Evolutionary conservation across 257 asterid species (phyloP).

Genomic region (Cynanchum wilfordii): DNA sequence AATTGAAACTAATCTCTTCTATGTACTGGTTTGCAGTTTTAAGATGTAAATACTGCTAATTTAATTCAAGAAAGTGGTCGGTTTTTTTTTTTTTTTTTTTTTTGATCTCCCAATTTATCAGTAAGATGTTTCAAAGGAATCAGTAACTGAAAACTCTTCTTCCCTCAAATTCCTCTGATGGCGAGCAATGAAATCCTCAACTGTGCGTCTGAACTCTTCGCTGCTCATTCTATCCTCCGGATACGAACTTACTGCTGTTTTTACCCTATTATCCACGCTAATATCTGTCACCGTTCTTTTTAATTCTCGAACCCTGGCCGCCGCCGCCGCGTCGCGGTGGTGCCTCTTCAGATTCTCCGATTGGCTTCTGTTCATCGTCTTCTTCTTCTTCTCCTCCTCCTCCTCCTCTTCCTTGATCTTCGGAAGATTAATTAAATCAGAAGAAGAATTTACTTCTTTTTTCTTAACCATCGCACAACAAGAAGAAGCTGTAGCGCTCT

Average conservation of each 20-base stretch:
- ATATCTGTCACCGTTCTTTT: constrained; percentile 50
- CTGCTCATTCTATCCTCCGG: constrained; percentile 59
- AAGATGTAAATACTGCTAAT: background rate
- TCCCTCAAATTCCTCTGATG: constrained; percentile 75
- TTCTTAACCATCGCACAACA: background rate
- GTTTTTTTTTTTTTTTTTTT: no score
- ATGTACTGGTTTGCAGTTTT: background rate
- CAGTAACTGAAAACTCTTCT: constrained; percentile 34
- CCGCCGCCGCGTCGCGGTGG: constrained; percentile 19
- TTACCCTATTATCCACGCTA: constrained; percentile 21
- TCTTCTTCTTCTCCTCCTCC: constrained; percentile 7
- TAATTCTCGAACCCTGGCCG: constrained; percentile 25
- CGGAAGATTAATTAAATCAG: background rate
- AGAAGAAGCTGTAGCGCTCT: background rate
- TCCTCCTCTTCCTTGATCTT: no score
- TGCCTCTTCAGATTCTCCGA: constrained; percentile 36
- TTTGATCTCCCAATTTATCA: no score
- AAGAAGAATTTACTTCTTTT: background rate
- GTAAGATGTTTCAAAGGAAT: constrained; percentile 4
- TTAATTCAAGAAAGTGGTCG: no score
- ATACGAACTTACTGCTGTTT: constrained; percentile 5
- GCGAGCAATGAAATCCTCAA: constrained; percentile 79
- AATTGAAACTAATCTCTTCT: background rate
- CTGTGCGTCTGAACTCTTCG: constrained; percentile 67
- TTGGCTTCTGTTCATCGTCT: constrained; percentile 31